Conservation (phyloP, 179 eudicot genomes). For the Beta corolliflora region DNA sequence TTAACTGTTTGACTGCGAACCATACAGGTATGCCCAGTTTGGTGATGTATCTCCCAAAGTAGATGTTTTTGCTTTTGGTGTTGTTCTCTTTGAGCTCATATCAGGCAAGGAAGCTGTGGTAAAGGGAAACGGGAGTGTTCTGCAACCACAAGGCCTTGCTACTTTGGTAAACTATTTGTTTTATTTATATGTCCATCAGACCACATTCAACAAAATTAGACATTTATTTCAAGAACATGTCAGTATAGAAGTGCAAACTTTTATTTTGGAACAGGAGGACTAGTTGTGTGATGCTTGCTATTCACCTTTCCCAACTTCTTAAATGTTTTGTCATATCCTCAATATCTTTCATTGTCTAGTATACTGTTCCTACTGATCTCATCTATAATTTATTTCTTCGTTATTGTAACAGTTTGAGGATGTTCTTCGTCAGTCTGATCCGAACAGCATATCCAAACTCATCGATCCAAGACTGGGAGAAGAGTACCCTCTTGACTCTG, state of each 20-base stretch:
- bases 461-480: slow-evolving; percentile 62
- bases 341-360: background rate
- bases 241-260: background rate
- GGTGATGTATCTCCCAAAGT: slow-evolving; percentile 70
- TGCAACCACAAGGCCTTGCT: slow-evolving; percentile 54
- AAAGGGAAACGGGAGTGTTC: slow-evolving; percentile 36
- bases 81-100: slow-evolving; percentile 62
- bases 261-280: background rate
- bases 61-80: slow-evolving; percentile 72
- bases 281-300: background rate
- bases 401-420: slow-evolving; percentile 51
- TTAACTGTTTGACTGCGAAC: background rate
- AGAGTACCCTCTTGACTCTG: slow-evolving; percentile 52
- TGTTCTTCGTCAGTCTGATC: slow-evolving; percentile 43
- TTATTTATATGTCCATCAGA: background rate
- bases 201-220: background rate
- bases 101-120: slow-evolving; percentile 68
- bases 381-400: background rate
- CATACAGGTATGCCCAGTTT: slow-evolving; percentile 61
- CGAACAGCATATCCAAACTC: slow-evolving; percentile 43
- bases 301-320: background rate
- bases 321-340: background rate
- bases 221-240: background rate
- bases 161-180: slow-evolving; percentile 44
- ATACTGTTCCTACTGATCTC: background rate